Percentiles rank a stretch among this genome's conserved stretches.
phyloP scores from a whole-genome alignment of 768 basidiomycete genomes.

The Dioszegia hungarica region DNA sequence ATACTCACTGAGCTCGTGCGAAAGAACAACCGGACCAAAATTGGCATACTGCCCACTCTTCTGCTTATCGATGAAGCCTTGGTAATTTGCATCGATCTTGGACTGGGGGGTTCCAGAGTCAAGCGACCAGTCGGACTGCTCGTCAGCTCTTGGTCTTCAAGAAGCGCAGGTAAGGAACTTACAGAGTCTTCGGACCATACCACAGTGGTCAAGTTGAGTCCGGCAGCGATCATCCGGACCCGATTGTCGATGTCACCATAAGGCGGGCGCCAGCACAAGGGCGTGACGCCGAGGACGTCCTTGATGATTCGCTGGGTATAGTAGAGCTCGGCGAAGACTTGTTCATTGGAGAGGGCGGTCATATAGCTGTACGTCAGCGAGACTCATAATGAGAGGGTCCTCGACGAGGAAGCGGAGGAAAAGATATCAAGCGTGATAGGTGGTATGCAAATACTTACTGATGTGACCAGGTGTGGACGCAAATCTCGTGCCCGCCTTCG shows the following conservation, averaged over 20 bases:
- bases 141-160: conserved; percentile 13
- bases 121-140: conserved; percentile 7
- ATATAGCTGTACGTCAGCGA: conserved; percentile 53
- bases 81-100: conserved; percentile 40
- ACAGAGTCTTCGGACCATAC: conserved; percentile 43
- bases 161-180: conserved; percentile 7
- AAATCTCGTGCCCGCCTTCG: conserved; percentile 48
- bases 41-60: conserved; percentile 37
- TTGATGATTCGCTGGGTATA: conserved; percentile 41
- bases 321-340: conserved; percentile 46
- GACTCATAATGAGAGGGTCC: neutral
- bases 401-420: too few relatives aligned
- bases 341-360: conserved; percentile 56
- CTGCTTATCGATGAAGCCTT: conserved; percentile 28
- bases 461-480: conserved; percentile 44
- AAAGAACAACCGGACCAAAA: conserved; percentile 45
- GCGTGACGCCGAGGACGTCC: conserved; percentile 41
- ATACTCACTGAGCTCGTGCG: conserved; percentile 44
- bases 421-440: neutral
- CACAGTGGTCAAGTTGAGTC: conserved; percentile 39
- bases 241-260: conserved; percentile 49
- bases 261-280: conserved; percentile 38
- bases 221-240: conserved; percentile 40
- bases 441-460: conserved; percentile 18
- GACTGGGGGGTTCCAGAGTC: neutral